Conservation (phyloP, 2,329 filamentous ascomycete genomes). For the Ophiostoma tasmaniense region DNA sequence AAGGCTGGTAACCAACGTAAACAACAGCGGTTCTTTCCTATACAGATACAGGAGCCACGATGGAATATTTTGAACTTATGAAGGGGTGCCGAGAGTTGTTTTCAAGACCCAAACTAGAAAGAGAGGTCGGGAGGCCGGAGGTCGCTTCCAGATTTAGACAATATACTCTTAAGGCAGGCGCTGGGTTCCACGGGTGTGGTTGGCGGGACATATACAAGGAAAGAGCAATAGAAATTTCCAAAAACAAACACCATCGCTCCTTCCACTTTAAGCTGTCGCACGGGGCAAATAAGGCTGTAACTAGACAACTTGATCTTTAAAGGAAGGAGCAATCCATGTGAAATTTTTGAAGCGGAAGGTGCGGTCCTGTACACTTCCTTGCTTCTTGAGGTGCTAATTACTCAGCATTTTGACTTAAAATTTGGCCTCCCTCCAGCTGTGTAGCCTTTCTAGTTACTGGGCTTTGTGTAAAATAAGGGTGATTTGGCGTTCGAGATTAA, state of each 20-base stretch:
- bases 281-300: background rate
- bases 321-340: background rate
- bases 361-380: background rate
- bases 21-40: background rate
- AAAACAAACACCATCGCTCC: constrained; percentile 1
- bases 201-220: background rate
- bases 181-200: background rate
- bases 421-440: background rate
- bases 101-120: background rate
- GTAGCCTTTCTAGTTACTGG: background rate
- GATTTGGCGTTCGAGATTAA: too few species aligned
- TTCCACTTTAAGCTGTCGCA: background rate
- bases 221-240: background rate
- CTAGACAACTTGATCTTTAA: background rate
- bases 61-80: background rate
- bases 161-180: background rate
- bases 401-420: background rate
- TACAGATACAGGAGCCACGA: background rate
- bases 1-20: background rate
- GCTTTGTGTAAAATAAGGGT: too few species aligned
- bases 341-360: background rate
- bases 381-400: background rate
- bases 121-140: background rate
- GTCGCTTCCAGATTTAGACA: background rate
- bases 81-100: background rate